These are phyloP conservation scores for Nemania sp. DNA, from an alignment of 2,329 filamentous ascomycete genomes.

Conservation along the genomic window DNA sequence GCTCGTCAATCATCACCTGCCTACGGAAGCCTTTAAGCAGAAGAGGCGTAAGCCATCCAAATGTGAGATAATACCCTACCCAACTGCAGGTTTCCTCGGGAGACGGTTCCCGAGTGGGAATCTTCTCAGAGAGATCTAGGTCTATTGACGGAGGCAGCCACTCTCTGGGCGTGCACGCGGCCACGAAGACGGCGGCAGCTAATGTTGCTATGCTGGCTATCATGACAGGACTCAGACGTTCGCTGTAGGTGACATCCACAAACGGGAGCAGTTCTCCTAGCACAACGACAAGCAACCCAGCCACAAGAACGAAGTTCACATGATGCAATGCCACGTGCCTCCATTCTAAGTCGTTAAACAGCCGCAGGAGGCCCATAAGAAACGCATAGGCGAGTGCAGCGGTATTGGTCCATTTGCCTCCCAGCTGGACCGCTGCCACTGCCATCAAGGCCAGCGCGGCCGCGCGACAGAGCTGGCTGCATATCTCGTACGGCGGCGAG, in stretches of 20 bases:
- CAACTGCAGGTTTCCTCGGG: slow-evolving; percentile 59
- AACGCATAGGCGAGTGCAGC: slow-evolving; percentile 47
- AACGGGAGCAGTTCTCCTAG: slow-evolving; percentile 49
- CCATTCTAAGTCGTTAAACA: slow-evolving; percentile 48
- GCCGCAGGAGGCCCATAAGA: slow-evolving; percentile 48
- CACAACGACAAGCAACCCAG: slow-evolving; percentile 43
- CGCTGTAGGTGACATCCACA: slow-evolving; percentile 42
- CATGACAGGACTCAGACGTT: slow-evolving; percentile 38
- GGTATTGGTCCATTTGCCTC: slow-evolving; percentile 44
- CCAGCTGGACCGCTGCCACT: slow-evolving; percentile 41
- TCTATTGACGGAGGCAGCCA: slow-evolving; percentile 52
- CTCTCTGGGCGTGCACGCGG: slow-evolving; percentile 52
- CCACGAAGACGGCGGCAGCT: slow-evolving; percentile 43
- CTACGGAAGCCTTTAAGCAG: slow-evolving; percentile 52
- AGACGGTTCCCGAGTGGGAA: slow-evolving; percentile 45
- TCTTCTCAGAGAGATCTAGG: slow-evolving; percentile 44
- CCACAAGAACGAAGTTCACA: slow-evolving; percentile 50
- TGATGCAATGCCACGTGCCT: slow-evolving; percentile 52
- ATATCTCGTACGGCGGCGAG: slow-evolving; percentile 48
- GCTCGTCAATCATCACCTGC: slow-evolving; percentile 50
- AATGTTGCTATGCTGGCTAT: slow-evolving; percentile 44
- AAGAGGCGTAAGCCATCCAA: slow-evolving; percentile 54
- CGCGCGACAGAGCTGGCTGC: slow-evolving; percentile 46
- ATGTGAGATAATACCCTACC: slow-evolving; percentile 55
- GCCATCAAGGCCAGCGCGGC: slow-evolving; percentile 46